Evolutionary conservation across 139 green algal genomes (phyloP), one percentile per base, ranked within the genome.

Genomic region (Chlorella vulgaris): DNA sequence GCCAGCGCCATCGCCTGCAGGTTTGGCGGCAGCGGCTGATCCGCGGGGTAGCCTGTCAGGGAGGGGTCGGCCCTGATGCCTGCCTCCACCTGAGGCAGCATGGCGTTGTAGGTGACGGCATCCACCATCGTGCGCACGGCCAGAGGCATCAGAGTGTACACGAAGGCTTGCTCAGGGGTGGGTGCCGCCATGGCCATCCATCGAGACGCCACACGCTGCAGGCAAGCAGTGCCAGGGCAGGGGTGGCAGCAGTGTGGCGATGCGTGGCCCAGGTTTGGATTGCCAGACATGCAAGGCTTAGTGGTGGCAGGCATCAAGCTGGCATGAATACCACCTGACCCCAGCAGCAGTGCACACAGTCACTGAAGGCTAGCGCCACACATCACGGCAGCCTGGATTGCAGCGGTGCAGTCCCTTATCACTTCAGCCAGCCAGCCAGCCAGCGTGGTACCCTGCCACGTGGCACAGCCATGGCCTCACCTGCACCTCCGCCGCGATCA

Each of bases 131-230:
- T 79, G 43, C 36, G 53, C 24, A 79, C 73, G 2, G 73, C 36
- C 51, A 79, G 15, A n/a, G 73, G 73, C 73, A 79, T 50, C 51
- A 79, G 26, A 8, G 26, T 55, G 73, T 79, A 79, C 33, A 79
- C 53, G 10, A 69, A n/a, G 31, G 29, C 29, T 51, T 79, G 62
- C 33, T 79, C 73, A 3, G 73, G 47, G 5, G 21, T 29, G 22
- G 36, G 53, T 4, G 73, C 73, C 2, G 73, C 73, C 10, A 69
- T 40, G 35, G 50, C 5, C 21, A 7, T 38, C 73, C 73, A 79
- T 24, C 28, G 10, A 8, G 53, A 33, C 0, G 22, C 31, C 24
- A 50, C 73, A 13, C 29, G 29, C 73, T 79, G 53, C 62, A 15
- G 28, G 60, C 60, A 68, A 36, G 22, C 3, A 31, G 47, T 58